A percentile compares a stretch with the other conserved stretches of the same genome.
These are phyloP conservation scores for Sclerotinia subarctica DNA, from an alignment of 2,329 filamentous ascomycete species.

Conservation along the genomic window DNA sequence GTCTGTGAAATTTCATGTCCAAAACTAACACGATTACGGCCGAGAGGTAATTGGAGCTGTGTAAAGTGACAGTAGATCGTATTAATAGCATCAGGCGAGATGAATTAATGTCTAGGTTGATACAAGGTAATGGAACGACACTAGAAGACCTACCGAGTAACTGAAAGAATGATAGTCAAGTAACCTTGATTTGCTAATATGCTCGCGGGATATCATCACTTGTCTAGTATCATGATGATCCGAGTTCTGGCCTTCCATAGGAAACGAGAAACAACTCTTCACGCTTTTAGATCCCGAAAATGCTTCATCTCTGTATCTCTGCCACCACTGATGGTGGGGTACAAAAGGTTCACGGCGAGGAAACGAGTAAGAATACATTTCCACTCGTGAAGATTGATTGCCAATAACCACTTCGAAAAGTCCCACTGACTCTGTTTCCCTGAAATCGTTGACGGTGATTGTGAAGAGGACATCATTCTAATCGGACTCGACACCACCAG, in stretches of 20 bases:
- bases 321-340: background rate
- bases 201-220: too few species aligned
- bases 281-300: background rate
- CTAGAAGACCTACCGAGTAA: background rate
- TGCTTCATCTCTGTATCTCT: background rate
- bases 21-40: background rate
- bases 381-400: background rate
- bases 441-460: too few species aligned
- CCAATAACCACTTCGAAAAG: too few species aligned
- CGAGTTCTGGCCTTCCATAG: too few species aligned
- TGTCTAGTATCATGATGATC: too few species aligned
- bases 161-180: background rate
- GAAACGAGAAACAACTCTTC: too few species aligned
- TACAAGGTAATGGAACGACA: background rate
- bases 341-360: background rate
- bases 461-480: too few species aligned
- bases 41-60: background rate
- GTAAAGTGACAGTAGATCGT: background rate
- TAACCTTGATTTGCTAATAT: background rate
- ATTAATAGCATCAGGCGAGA: background rate
- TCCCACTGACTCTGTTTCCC: too few species aligned
- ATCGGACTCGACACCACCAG: too few species aligned
- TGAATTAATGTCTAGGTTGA: background rate
- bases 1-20: background rate
- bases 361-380: background rate